A percentile compares a stretch with the other conserved stretches of the same genome.
phyloP scores from a whole-genome alignment of 306 rosid genomes.

The Crataegus laevigata region DNA sequence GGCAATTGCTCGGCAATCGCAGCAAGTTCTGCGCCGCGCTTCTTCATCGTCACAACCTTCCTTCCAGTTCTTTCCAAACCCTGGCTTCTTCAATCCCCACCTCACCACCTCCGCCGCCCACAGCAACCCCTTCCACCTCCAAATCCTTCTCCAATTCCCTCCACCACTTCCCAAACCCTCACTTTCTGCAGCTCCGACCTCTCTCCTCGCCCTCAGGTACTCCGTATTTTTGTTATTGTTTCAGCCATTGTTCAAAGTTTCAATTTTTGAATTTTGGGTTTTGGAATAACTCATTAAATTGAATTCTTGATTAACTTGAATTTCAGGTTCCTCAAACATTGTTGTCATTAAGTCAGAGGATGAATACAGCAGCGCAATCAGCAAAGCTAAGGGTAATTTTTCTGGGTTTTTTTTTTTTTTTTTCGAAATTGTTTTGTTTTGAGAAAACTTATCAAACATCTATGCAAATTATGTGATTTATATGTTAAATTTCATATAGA shows the following conservation, averaged over 20 bases:
- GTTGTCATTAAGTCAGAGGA: constrained; percentile 46
- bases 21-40: neutral
- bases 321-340: constrained; percentile 54
- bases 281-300: neutral
- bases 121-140: constrained; percentile 1
- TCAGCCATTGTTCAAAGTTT: neutral
- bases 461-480: neutral
- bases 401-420: neutral
- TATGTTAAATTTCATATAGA: constrained; percentile 31
- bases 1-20: neutral
- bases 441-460: neutral
- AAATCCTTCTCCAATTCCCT: constrained; percentile 5
- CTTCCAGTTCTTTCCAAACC: constrained; percentile 3
- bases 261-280: neutral
- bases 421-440: neutral
- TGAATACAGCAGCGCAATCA: constrained; percentile 38
- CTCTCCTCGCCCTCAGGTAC: constrained; percentile 19
- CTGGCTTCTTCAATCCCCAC: neutral
- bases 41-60: neutral
- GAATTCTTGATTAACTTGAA: neutral
- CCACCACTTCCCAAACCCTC: neutral
- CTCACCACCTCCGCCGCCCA: neutral
- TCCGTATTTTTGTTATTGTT: neutral
- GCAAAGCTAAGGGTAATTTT: constrained; percentile 38
- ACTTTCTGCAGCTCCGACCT: constrained; percentile 1